phyloP scores from a whole-genome alignment of 805 yeast species.

The Spathaspora passalidarum region DNA sequence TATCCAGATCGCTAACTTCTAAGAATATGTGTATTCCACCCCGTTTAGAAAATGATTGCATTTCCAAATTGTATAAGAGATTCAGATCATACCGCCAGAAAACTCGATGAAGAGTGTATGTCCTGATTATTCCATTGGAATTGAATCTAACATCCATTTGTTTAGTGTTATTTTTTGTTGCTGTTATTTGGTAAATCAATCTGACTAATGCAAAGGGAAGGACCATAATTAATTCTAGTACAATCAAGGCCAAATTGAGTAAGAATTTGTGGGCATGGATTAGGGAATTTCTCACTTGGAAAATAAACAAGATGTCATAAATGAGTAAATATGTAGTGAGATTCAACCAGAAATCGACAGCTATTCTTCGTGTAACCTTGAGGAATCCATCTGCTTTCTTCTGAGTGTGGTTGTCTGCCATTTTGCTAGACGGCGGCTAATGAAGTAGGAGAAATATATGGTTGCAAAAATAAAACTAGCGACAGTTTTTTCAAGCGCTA shows the following conservation, averaged over 20 bases:
- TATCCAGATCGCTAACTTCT: not conserved
- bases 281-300: constrained; percentile 4
- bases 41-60: not conserved
- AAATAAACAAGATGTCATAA: constrained; percentile 2
- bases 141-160: constrained; percentile 5
- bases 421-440: not conserved
- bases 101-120: constrained; percentile 4
- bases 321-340: constrained; percentile 4
- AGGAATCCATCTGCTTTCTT: constrained; percentile 1
- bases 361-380: not conserved
- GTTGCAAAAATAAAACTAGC: not conserved
- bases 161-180: constrained; percentile 3
- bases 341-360: constrained; percentile 6
- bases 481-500: not conserved
- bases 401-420: not conserved
- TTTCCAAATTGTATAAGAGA: not conserved
- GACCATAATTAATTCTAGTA: constrained; percentile 1
- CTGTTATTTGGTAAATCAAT: constrained; percentile 3
- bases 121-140: constrained; percentile 6
- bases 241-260: not conserved
- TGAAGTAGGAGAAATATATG: not conserved
- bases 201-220: constrained; percentile 5
- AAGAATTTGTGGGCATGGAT: not conserved
- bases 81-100: constrained; percentile 5
- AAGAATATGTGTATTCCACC: not conserved